Evolutionary conservation across 257 asterid genomes (phyloP).

Genomic region (Avicennia marina): DNA sequence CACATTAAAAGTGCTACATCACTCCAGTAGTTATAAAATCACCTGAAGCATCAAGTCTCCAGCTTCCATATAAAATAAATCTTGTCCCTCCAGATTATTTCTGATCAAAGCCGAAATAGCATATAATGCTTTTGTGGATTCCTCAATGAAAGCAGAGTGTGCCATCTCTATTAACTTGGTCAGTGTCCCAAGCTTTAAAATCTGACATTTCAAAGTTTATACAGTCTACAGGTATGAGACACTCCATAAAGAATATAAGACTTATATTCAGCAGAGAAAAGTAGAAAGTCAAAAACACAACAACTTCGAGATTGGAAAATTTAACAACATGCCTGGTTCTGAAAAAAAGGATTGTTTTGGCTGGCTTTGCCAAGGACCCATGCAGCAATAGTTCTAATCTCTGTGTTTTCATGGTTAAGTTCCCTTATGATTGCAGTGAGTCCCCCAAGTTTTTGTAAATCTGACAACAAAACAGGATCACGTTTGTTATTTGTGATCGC

Average conservation of each 20-base stretch:
- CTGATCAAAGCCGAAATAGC: slow-evolving; percentile 83
- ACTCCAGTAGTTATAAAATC: slow-evolving; percentile 18
- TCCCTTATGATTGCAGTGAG: slow-evolving; percentile 43
- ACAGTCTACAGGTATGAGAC: slow-evolving; percentile 14
- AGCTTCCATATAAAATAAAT: slow-evolving; percentile 53
- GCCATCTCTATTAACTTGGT: slow-evolving; percentile 59
- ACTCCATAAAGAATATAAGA: background rate
- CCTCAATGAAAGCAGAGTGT: slow-evolving; percentile 48
- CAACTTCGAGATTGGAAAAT: slow-evolving; percentile 3
- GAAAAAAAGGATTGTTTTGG: slow-evolving; percentile 74
- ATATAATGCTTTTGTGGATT: slow-evolving; percentile 72
- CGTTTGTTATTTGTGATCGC: background rate
- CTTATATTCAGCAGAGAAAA: background rate
- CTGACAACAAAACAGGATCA: slow-evolving; percentile 32
- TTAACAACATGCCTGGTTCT: slow-evolving; percentile 57
- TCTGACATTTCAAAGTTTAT: slow-evolving; percentile 30
- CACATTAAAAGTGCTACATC: slow-evolving; percentile 1
- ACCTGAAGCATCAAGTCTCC: slow-evolving; percentile 87
- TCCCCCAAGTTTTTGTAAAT: slow-evolving; percentile 78
- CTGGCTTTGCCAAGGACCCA: slow-evolving; percentile 86
- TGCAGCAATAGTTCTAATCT: slow-evolving; percentile 65
- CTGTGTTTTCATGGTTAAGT: slow-evolving; percentile 45
- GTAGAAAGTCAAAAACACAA: background rate
- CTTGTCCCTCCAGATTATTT: slow-evolving; percentile 57
- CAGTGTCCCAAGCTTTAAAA: slow-evolving; percentile 66